Evolutionary conservation across 345 rosid species (phyloP), one percentile per base, ranked within the genome.

Genomic region (Orychophragmus violaceus): DNA sequence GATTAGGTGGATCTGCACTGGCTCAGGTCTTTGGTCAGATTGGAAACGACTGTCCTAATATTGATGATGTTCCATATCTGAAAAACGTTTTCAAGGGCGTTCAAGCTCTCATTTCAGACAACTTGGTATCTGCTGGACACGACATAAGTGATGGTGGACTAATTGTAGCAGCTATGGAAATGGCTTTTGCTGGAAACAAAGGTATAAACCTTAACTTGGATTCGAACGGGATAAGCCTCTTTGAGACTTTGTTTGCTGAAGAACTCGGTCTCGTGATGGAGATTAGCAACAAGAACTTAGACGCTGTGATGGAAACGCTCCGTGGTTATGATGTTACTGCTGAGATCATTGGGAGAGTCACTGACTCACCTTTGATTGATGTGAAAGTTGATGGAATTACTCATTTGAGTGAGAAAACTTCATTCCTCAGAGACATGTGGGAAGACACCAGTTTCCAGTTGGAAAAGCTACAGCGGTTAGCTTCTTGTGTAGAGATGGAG

Each of bases 71-170:
- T 70, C 58, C 78, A 28, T 92, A 82, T 74, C 85, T 87, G 21
- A 83, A 87, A 79, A 83, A 76, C 54, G 87, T 78, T 36, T 92
- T 92, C 35, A 87, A 83, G 23, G 79, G 82, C 45, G 80, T 87
- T 70, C 98, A 92, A 74, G 75, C 81, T 75, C 88, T 92, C 36
- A 68, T 92, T 30, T 76, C 63, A 8, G 78, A 80, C n/a, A 79
- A 79, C 32, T 72, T 89, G 66, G 79, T 87, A 66, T 89, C 89
- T 30, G 89, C 98, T 1, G 98, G 97, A 52, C 98, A 92, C 37
- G 98, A 92, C 74, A 86, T 92, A 33, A 89, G 98, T 48, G 98
- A 92, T 74, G 98, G 98, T 48, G 98, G 97, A 62, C 74, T 87
- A n/a, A 48, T 89, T 46, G 84, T 86, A 21, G 78, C 88, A 13